These are phyloP conservation scores for Tulasnella sp. DNA, from an alignment of 768 basidiomycete genomes.

Conservation along the genomic window DNA sequence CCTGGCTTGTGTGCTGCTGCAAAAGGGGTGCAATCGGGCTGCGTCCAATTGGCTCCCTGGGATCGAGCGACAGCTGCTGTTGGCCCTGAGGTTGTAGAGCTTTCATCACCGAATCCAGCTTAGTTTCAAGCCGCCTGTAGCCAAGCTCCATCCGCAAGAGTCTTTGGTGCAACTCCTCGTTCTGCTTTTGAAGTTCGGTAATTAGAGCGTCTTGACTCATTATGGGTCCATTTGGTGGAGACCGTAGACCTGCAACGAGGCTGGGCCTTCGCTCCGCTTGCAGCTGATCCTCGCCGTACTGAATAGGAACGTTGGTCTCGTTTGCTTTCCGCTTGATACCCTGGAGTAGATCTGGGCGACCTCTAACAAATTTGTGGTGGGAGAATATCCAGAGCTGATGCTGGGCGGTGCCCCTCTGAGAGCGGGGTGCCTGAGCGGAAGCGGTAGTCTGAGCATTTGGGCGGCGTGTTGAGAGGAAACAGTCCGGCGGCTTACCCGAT, in stretches of 20 bases:
- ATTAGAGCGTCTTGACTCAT: background rate
- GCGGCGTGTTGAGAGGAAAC: background rate
- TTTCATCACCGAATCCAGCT: background rate
- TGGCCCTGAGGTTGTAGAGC: background rate
- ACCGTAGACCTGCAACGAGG: background rate
- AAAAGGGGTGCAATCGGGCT: background rate
- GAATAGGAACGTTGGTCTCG: conserved; percentile 38
- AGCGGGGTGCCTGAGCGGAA: conserved; percentile 63
- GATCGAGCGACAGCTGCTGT: background rate
- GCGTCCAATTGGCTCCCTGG: background rate
- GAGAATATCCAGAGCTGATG: conserved; percentile 88
- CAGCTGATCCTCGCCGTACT: background rate
- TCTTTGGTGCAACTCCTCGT: background rate
- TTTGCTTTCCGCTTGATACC: conserved; percentile 83
- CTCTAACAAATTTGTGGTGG: conserved; percentile 79
- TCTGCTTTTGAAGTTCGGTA: background rate
- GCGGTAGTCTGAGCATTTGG: background rate
- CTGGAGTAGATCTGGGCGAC: conserved; percentile 72
- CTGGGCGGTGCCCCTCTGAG: conserved; percentile 64
- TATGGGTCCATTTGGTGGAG: background rate
- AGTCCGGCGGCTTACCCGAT: background rate
- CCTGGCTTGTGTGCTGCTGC: background rate
- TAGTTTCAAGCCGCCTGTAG: background rate
- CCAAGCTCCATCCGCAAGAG: background rate
- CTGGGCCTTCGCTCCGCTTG: background rate